Evolutionary conservation across 345 rosid genomes (phyloP), one percentile per base, ranked within the genome.

Genomic region (Rhizophora apiculata): DNA sequence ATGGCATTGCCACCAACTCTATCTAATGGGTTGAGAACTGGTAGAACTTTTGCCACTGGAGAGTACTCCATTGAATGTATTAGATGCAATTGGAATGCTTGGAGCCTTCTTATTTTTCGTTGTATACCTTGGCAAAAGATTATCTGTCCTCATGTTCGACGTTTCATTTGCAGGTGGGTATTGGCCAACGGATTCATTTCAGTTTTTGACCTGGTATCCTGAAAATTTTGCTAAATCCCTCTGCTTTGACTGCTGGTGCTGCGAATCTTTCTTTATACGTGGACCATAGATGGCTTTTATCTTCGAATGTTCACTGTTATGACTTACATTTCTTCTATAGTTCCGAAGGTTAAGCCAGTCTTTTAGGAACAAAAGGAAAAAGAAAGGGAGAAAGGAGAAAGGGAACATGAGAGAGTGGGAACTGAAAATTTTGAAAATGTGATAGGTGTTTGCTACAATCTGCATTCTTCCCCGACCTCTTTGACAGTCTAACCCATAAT

Each of bases 81-180:
- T 39, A 39, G 13, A 39, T 39, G 48, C 48, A 39, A 39, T 13
- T 43, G 49, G 20, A 43, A 37, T 55, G n/a, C 6, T 37, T 19
- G 32, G 51, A 16, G 49, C 59, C 57, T 52, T 49, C 21, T 31
- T 21, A 31, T 30, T 57, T 19, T 57, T 20, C 8, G 1, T 5
- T n/a, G 43, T 68, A 0, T n/a, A 21, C 4, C 60, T 6, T 6
- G 4, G 16, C 32, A 66, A 21, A 55, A 49, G 27, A 51, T 3
- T 15, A 11, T 16, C 18, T 67, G 62, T 32, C n/a, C 57, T 71
- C 16, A 39, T 63, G 32, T 56, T 43, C 49, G 13, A 37, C 6
- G 26, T 39, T 19, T 54, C 64, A 43, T 64, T 43, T 62, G 48
- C 63, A 71, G 74, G 74, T 71, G 74, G 48, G 24, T n/a, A 62